Evolutionary conservation across 768 basidiomycete genomes (phyloP).

Genomic region (Krasilnikovozyma curviuscula): DNA sequence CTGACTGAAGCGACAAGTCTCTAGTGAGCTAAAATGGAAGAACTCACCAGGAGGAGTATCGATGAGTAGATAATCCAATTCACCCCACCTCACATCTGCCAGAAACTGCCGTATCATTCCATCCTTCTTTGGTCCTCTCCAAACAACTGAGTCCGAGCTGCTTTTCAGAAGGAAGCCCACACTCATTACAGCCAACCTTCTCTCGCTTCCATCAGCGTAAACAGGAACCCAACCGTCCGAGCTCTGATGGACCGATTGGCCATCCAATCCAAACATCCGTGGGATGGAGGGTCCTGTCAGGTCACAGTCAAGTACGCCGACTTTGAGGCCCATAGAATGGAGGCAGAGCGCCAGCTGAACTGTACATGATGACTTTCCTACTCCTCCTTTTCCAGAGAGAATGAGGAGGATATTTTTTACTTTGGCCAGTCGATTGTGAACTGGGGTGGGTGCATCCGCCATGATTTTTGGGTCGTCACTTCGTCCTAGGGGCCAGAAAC

Average conservation of each 20-base stretch:
- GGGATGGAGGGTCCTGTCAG: slow-evolving; percentile 88
- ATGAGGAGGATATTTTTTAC: slow-evolving; percentile 81
- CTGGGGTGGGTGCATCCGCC: too few relatives aligned
- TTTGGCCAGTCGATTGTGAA: slow-evolving; percentile 49
- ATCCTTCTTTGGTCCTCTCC: slow-evolving; percentile 97
- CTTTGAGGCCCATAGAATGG: slow-evolving; percentile 48
- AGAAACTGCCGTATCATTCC: slow-evolving; percentile 94
- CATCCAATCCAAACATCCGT: slow-evolving; percentile 81
- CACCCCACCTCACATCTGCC: slow-evolving; percentile 85
- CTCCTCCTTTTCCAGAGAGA: slow-evolving; percentile 85
- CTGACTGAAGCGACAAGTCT: neutral
- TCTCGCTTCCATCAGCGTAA: slow-evolving; percentile 61
- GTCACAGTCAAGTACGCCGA: slow-evolving; percentile 85
- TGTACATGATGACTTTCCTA: slow-evolving; percentile 93
- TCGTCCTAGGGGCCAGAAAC: too few relatives aligned
- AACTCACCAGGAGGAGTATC: slow-evolving; percentile 86
- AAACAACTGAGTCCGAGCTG: slow-evolving; percentile 81
- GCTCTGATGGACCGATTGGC: slow-evolving; percentile 73
- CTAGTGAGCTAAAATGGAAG: neutral
- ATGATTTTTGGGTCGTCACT: too few relatives aligned
- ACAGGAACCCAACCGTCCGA: slow-evolving; percentile 96
- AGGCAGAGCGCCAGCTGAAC: slow-evolving; percentile 80
- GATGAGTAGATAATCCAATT: slow-evolving; percentile 75
- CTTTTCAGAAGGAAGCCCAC: slow-evolving; percentile 85
- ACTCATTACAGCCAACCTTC: slow-evolving; percentile 79